A percentile compares a stretch with the other conserved stretches of the same genome.
Conservation (phyloP, 345 rosid species). For the Boechera retrofracta region DNA sequence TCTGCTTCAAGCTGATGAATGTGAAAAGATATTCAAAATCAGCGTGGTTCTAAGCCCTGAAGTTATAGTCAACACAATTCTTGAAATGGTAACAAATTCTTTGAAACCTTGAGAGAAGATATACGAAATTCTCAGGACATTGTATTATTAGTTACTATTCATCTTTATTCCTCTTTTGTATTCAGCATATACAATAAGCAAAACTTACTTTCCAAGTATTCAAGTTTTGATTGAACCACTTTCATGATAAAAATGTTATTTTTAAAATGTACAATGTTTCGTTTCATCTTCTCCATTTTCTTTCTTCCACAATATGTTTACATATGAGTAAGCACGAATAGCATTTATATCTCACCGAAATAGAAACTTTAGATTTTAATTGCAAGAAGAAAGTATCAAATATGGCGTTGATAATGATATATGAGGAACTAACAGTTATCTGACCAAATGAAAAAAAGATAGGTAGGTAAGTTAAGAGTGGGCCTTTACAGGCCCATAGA, state of each 20-base stretch:
- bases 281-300: background rate
- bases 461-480: background rate
- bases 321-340: background rate
- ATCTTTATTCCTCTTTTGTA: background rate
- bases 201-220: background rate
- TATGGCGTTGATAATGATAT: too few relatives aligned
- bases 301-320: too few relatives aligned
- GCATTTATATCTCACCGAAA: too few relatives aligned
- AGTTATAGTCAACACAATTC: constrained; percentile 47
- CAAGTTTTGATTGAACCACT: background rate
- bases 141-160: constrained; percentile 10
- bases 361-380: too few relatives aligned
- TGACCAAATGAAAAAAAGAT: too few relatives aligned
- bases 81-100: constrained; percentile 24
- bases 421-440: background rate
- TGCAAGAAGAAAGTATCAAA: too few relatives aligned
- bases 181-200: background rate
- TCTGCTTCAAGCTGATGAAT: constrained; percentile 60
- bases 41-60: constrained; percentile 62
- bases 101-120: constrained; percentile 2
- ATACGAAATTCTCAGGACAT: background rate
- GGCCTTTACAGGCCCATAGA: background rate
- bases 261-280: background rate
- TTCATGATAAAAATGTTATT: background rate
- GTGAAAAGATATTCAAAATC: constrained; percentile 61